A percentile compares a stretch with the other conserved stretches of the same genome.
Evolutionary conservation across 768 basidiomycete genomes (phyloP).

Genomic region (Lentinus tigrinus): DNA sequence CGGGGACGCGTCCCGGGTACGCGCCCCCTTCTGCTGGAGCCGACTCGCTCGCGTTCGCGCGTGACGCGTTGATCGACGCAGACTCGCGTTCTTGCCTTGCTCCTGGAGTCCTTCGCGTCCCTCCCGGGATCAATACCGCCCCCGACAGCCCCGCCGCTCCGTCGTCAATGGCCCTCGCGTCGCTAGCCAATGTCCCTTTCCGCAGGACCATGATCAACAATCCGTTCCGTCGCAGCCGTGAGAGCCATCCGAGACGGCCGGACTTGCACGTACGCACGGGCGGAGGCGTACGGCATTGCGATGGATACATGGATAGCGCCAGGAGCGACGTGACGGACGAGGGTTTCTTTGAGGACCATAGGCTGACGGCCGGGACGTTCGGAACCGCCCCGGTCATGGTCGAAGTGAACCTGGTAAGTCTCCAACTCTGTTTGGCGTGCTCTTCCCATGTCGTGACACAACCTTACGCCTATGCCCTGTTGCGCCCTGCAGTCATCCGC

Average conservation of each 20-base stretch:
- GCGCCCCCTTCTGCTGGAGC: constrained; percentile 5
- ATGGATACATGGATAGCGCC: background rate
- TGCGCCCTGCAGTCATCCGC: constrained; percentile 31
- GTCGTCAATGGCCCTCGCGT: constrained; percentile 21
- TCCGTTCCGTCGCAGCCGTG: constrained; percentile 6
- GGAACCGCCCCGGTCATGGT: constrained; percentile 25
- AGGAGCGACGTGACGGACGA: constrained; percentile 21
- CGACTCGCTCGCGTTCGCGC: constrained; percentile 19
- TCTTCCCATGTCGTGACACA: background rate
- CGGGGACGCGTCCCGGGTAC: constrained; percentile 15
- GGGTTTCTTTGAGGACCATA: constrained; percentile 27
- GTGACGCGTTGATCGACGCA: constrained; percentile 22
- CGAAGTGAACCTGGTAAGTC: constrained; percentile 26
- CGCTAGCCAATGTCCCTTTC: constrained; percentile 6
- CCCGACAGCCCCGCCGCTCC: constrained; percentile 20
- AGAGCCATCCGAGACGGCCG: constrained; percentile 2
- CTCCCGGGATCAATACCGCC: constrained; percentile 7
- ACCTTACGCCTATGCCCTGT: background rate
- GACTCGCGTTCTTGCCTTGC: constrained; percentile 19
- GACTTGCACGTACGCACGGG: background rate
- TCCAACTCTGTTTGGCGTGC: background rate
- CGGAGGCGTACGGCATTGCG: background rate
- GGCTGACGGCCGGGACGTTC: constrained; percentile 17
- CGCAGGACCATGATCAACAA: constrained; percentile 12
- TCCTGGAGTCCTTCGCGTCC: constrained; percentile 8